Conservation (phyloP, 192 early-diverging fungal genomes). For the Spizellomyces punctatus region DNA sequence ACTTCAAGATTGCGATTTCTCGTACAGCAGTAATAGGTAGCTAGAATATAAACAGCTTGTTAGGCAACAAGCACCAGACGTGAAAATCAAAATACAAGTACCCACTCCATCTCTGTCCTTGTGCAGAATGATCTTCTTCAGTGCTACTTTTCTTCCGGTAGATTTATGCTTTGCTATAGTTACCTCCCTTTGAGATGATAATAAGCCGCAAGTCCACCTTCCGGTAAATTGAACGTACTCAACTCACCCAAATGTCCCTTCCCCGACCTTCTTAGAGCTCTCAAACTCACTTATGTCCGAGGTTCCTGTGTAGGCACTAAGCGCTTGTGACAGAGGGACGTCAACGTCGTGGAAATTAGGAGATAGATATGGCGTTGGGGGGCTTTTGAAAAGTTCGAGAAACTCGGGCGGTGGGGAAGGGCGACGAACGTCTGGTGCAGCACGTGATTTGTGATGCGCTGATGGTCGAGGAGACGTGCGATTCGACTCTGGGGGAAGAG, state of each 20-base stretch:
- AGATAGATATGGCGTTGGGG: not conserved
- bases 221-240: not conserved
- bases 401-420: too few relatives aligned
- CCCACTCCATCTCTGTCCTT: slow-evolving; percentile 62
- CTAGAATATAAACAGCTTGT: slow-evolving; percentile 30
- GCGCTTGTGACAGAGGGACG: not conserved
- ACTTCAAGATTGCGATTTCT: slow-evolving; percentile 94
- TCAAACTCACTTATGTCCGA: slow-evolving; percentile 70
- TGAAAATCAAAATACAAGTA: too few relatives aligned
- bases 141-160: slow-evolving; percentile 70
- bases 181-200: slow-evolving; percentile 68
- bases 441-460: too few relatives aligned
- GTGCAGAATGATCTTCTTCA: slow-evolving; percentile 92
- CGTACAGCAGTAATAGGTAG: slow-evolving; percentile 95
- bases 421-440: too few relatives aligned
- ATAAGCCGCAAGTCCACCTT: slow-evolving; percentile 2
- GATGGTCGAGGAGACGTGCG: too few relatives aligned
- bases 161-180: slow-evolving; percentile 79
- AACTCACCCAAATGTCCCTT: slow-evolving; percentile 92
- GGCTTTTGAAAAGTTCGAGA: not conserved
- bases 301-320: not conserved
- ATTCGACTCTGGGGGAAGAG: too few relatives aligned
- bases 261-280: slow-evolving; percentile 82
- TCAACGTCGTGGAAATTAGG: not conserved
- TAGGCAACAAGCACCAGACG: too few relatives aligned